A percentile compares a stretch with the other conserved stretches of the same genome.
These are phyloP conservation scores for Venturia pyrina DNA, from an alignment of 2,329 filamentous ascomycete species.

Conservation along the genomic window DNA sequence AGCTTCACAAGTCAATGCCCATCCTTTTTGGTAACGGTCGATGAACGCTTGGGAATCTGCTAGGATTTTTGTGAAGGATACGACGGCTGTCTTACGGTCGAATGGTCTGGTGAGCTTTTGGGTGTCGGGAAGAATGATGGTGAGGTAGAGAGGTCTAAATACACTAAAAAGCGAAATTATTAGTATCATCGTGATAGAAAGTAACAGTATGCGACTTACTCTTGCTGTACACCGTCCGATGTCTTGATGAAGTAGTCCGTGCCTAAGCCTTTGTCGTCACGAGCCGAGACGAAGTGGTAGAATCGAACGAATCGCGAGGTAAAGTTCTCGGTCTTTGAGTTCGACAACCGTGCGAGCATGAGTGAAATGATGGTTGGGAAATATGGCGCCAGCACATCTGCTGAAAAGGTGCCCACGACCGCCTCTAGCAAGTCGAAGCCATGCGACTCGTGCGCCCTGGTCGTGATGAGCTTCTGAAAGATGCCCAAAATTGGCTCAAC, in stretches of 20 bases:
- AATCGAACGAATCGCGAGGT: constrained; percentile 83
- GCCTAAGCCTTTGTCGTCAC: constrained; percentile 70
- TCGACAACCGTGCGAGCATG: constrained; percentile 63
- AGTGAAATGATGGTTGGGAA: constrained; percentile 72
- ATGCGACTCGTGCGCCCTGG: constrained; percentile 74
- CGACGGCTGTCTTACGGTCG: constrained; percentile 86
- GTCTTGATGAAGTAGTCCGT: constrained; percentile 84
- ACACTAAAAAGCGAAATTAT: constrained; percentile 37
- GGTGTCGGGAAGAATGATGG: constrained; percentile 78
- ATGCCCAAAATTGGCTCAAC: constrained; percentile 85
- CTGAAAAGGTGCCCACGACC: constrained; percentile 61
- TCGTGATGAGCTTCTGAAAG: constrained; percentile 79
- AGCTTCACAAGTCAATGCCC: constrained; percentile 83
- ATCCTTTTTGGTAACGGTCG: constrained; percentile 59
- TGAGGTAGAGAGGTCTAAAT: constrained; percentile 77
- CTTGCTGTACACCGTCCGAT: constrained; percentile 69
- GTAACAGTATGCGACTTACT: constrained; percentile 31
- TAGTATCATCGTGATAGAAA: constrained; percentile 14
- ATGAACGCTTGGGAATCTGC: constrained; percentile 80
- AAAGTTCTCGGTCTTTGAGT: constrained; percentile 72
- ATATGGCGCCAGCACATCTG: constrained; percentile 65
- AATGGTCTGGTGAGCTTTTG: constrained; percentile 78
- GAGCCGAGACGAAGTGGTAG: constrained; percentile 83
- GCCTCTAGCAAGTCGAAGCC: constrained; percentile 86
- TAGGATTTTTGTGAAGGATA: constrained; percentile 87